Base-by-base conservation (phyloP, 2,329 filamentous ascomycete genomes). In the Sordariomycetes sp. region DNA sequence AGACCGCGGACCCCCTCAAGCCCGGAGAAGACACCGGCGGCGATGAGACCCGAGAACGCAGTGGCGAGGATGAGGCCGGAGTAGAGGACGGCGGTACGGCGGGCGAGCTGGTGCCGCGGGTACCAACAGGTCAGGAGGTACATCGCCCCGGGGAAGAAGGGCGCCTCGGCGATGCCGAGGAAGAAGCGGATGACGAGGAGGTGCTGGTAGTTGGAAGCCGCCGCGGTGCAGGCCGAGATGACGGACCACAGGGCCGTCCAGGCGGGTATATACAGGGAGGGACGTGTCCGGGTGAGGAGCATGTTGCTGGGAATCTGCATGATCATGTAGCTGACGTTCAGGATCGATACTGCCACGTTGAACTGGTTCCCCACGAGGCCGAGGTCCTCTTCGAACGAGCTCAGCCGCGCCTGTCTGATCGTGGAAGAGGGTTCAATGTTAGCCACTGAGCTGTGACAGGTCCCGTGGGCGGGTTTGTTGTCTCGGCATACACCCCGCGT, bases 31-130 rank as follows among this genome's bases (percentile, higher is more conserved):
- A 58, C 24, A 2, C 43, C 53, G 12, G 28, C 16, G 2, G 81
- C 79, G 20, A 86, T 74, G 18, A 85, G 71, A 0, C 85, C 86
- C 0, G 83, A 84, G 64, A 89, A 88, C 0, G 86, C 85, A 0
- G 85, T 85, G 0, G 82, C 83, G 6, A 88, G 76, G 12, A 89
- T 73, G 5, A 82, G 82, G 0, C 83, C 87, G 0, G 82, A 82
- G 59, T 79, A 73, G 0, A 73, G 73, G 10, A 86, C 74, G 14
- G 82, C 81, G 24, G 82, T 85, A 18, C 84, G 75, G 18, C 85
- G 73, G 2, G 78, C 82, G 0, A 87, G 70, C 65, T 87, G 86
- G 62, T 81, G 81, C 22, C 84, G 76, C 0, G 83, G 87, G 64
- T 89, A 89, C 61, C 80, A 81, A 0, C 78, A 65, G 0, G 77